Evolutionary conservation across 2,329 filamentous ascomycete genomes (phyloP).

Genomic region (Arthrobotrys conoides): DNA sequence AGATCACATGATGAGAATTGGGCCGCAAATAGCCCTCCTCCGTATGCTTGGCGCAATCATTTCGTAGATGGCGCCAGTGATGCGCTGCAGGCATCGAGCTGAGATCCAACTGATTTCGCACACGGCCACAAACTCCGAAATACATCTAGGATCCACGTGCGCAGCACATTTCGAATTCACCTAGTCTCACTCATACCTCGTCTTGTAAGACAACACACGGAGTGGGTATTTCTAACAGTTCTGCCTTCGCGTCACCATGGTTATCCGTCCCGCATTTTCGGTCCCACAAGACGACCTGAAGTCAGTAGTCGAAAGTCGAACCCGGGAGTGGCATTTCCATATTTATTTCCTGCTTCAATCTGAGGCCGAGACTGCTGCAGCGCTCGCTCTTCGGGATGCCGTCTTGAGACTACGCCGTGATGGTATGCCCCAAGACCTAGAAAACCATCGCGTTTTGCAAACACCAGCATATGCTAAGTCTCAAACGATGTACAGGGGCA

Average conservation of each 20-base stretch:
- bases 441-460: neutral
- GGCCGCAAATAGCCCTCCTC: too few species aligned
- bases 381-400: slow-evolving; percentile 66
- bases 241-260: slow-evolving; percentile 28
- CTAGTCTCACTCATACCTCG: too few species aligned
- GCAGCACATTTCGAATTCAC: too few species aligned
- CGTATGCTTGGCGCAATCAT: too few species aligned
- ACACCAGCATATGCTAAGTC: neutral
- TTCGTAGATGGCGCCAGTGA: too few species aligned
- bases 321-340: slow-evolving; percentile 65
- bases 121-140: too few species aligned
- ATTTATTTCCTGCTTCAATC: slow-evolving; percentile 66
- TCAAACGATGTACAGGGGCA: slow-evolving; percentile 63
- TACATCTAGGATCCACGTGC: too few species aligned
- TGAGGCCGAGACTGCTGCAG: slow-evolving; percentile 65
- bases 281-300: slow-evolving; percentile 23
- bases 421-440: slow-evolving; percentile 59
- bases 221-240: too few species aligned
- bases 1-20: too few species aligned
- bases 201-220: too few species aligned
- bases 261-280: slow-evolving; percentile 17
- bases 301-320: slow-evolving; percentile 28
- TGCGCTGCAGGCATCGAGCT: too few species aligned
- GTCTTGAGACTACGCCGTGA: slow-evolving; percentile 66
- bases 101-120: too few species aligned